Evolutionary conservation across 2,329 filamentous ascomycete species (phyloP).

Genomic region (Phialemonium atrogriseum): DNA sequence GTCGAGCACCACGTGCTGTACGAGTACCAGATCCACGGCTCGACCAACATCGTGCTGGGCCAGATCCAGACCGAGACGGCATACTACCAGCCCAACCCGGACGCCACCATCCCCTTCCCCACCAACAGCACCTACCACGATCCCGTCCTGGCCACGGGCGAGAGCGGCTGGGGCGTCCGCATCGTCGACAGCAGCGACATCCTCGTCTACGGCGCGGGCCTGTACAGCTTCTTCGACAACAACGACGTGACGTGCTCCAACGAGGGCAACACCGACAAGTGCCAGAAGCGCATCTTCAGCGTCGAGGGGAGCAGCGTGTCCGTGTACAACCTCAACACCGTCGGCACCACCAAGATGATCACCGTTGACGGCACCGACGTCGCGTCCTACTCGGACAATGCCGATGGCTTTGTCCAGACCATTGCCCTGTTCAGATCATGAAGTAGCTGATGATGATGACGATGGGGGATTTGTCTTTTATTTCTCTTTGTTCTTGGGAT

Average conservation of each 20-base stretch:
- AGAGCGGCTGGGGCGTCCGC: constrained; percentile 48
- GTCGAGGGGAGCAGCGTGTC: constrained; percentile 26
- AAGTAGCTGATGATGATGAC: no score
- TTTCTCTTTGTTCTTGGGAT: no score
- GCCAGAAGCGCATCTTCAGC: constrained; percentile 30
- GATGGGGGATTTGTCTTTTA: no score
- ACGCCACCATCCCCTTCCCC: constrained; percentile 43
- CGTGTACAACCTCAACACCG: constrained; percentile 38
- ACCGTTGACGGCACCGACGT: constrained; percentile 17
- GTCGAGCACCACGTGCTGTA: constrained; percentile 54
- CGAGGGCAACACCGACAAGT: constrained; percentile 24
- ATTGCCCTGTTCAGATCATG: constrained; percentile 13
- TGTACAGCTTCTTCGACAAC: constrained; percentile 54
- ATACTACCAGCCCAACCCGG: constrained; percentile 56
- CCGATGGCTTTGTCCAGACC: constrained; percentile 14
- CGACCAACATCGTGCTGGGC: constrained; percentile 49
- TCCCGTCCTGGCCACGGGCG: constrained; percentile 39
- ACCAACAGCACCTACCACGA: constrained; percentile 29
- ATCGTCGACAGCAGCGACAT: constrained; percentile 44
- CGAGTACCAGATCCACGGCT: constrained; percentile 53
- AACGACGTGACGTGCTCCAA: constrained; percentile 35
- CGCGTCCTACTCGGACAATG: constrained; percentile 12
- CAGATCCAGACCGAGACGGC: constrained; percentile 60
- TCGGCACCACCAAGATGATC: constrained; percentile 31
- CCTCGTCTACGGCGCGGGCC: constrained; percentile 48